Percentiles rank a stretch among this genome's conserved stretches.
phyloP scores from a whole-genome alignment of 1,139 yeast genomes.

The Debaryomycetaceae sp. region DNA sequence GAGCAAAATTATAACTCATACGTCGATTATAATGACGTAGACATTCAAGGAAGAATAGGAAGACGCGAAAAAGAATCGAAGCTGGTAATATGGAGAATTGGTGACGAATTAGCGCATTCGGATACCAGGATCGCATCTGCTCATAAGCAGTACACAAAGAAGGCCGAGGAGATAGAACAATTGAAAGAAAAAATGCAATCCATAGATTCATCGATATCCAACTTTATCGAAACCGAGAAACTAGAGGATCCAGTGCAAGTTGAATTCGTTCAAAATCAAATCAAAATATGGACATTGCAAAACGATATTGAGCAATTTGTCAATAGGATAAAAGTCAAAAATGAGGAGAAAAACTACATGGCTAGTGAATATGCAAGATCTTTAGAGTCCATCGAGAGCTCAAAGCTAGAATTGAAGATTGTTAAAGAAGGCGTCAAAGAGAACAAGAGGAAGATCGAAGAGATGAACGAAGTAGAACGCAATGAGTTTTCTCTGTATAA shows the following conservation, averaged over 20 bases:
- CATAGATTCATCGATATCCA: constrained; percentile 16
- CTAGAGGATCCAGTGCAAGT: constrained; percentile 15
- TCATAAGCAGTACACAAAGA: constrained; percentile 35
- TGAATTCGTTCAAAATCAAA: constrained; percentile 23
- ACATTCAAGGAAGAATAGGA: constrained; percentile 23
- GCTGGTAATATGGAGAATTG: constrained; percentile 23
- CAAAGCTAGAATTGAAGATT: constrained; percentile 37
- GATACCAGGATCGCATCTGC: constrained; percentile 40
- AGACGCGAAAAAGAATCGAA: constrained; percentile 32
- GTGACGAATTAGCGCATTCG: constrained; percentile 37
- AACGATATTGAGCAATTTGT: constrained; percentile 34
- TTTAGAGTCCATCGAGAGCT: constrained; percentile 49
- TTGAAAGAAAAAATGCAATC: constrained; percentile 12
- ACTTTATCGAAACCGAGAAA: constrained; percentile 13
- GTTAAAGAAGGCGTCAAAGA: constrained; percentile 25
- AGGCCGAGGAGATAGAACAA: constrained; percentile 28
- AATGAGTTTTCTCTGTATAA: constrained; percentile 21
- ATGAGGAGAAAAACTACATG: constrained; percentile 64
- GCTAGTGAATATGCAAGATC: constrained; percentile 63
- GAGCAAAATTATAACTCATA: constrained; percentile 26
- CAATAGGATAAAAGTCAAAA: constrained; percentile 32
- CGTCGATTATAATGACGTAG: constrained; percentile 19
- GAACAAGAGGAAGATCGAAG: constrained; percentile 26
- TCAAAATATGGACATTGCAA: constrained; percentile 39
- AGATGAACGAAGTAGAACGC: constrained; percentile 19